These are phyloP conservation scores for Lactarius pseudohatsudake DNA, from an alignment of 768 basidiomycete species.

Conservation along the genomic window DNA sequence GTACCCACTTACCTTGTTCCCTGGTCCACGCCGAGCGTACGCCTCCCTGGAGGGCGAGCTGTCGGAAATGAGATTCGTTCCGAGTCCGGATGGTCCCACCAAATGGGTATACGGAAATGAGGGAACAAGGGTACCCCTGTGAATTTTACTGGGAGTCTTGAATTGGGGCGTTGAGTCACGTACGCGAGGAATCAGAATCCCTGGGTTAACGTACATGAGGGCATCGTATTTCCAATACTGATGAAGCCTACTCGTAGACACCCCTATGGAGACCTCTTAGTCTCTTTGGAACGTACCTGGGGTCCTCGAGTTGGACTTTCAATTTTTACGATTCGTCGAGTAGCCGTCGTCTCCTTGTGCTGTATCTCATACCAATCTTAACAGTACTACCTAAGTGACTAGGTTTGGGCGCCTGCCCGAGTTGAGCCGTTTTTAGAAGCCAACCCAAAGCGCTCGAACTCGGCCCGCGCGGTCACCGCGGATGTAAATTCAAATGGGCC, in stretches of 20 bases:
- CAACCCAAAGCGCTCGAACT: neutral
- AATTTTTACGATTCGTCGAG: neutral
- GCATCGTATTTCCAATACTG: constrained; percentile 17
- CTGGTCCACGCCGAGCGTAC: neutral
- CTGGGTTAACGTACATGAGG: constrained; percentile 13
- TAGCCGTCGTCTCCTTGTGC: neutral
- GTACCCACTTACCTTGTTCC: neutral
- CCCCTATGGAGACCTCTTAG: constrained; percentile 3
- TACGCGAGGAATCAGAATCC: neutral
- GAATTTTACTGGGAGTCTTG: neutral
- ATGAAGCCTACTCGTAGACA: constrained; percentile 12
- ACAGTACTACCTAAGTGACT: too few species aligned
- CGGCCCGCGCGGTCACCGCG: constrained; percentile 10
- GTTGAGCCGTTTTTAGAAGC: neutral
- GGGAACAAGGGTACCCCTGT: constrained; percentile 19
- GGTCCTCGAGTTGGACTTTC: neutral
- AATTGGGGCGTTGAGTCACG: constrained; percentile 4
- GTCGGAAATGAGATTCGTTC: constrained; percentile 6
- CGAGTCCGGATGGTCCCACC: neutral
- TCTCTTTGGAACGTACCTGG: neutral
- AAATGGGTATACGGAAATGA: constrained; percentile 12
- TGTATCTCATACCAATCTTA: neutral
- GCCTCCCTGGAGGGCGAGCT: neutral
- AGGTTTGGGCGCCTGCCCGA: neutral
- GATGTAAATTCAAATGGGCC: neutral